These are phyloP conservation scores for Lactarius hatsudake DNA, from an alignment of 768 basidiomycete genomes.

Conservation along the genomic window DNA sequence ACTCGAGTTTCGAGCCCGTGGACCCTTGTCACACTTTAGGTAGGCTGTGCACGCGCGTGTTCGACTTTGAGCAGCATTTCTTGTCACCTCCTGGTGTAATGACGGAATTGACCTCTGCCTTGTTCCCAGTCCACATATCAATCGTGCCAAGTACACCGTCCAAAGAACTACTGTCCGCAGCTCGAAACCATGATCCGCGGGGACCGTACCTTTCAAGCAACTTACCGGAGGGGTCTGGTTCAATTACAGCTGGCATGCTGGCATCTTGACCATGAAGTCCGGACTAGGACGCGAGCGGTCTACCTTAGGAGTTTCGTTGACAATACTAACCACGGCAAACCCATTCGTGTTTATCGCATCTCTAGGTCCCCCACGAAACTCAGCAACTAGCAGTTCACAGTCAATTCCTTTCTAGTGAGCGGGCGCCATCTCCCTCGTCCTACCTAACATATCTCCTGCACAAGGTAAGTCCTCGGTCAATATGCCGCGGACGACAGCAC, in stretches of 20 bases:
- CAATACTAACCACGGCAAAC: neutral
- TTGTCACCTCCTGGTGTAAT: neutral
- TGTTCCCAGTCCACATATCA: neutral
- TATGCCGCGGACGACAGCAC: neutral
- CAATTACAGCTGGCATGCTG: neutral
- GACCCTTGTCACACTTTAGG: neutral
- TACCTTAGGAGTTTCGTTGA: neutral
- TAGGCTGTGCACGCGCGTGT: neutral
- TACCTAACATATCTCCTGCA: neutral
- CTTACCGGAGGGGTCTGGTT: neutral
- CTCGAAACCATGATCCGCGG: neutral
- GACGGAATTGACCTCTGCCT: neutral
- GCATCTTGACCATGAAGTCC: neutral
- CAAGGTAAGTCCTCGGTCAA: neutral
- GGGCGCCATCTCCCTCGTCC: neutral
- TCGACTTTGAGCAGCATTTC: no score
- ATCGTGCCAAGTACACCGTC: no score
- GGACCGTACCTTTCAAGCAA: neutral
- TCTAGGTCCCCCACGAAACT: neutral
- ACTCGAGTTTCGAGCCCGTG: neutral
- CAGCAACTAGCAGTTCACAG: neutral
- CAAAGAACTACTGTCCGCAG: neutral
- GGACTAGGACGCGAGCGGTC: neutral
- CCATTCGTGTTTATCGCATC: neutral
- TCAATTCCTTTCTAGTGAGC: neutral